These are phyloP conservation scores for Sparassis latifolia DNA, from an alignment of 1,284 basidiomycete genomes.

Conservation along the genomic window DNA sequence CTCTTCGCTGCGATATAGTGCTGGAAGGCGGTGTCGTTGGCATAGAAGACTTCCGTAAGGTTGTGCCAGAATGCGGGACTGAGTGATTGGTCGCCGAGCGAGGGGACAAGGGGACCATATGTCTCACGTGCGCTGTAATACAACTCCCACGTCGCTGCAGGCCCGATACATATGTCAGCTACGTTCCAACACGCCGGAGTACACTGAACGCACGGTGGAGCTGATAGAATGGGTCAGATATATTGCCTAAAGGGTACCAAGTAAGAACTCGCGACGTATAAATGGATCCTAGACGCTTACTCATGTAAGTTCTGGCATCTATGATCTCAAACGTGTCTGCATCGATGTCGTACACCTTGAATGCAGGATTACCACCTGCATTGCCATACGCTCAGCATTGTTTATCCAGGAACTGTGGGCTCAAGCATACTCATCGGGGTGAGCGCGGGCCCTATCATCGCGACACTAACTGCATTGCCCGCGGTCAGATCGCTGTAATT, in stretches of 20 bases:
- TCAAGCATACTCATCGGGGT: conserved; percentile 43
- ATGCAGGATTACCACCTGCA: conserved; percentile 43
- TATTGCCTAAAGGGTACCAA: conserved; percentile 24
- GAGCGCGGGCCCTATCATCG: conserved; percentile 45
- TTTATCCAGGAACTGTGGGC: neutral
- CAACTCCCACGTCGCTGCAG: conserved; percentile 42
- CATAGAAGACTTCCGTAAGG: conserved; percentile 47
- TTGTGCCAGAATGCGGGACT: conserved; percentile 54
- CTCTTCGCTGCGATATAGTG: conserved; percentile 37
- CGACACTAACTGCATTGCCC: conserved; percentile 43
- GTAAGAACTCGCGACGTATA: neutral
- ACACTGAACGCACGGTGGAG: conserved; percentile 21
- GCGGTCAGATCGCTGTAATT: conserved; percentile 43
- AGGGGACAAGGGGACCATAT: conserved; percentile 40
- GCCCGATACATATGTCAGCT: conserved; percentile 4
- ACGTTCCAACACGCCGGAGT: too few species aligned
- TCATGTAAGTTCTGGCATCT: conserved; percentile 38
- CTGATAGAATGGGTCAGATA: conserved; percentile 33
- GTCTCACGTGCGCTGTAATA: conserved; percentile 51
- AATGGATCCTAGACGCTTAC: conserved; percentile 18
- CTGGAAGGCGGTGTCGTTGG: conserved; percentile 42
- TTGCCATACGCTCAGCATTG: neutral
- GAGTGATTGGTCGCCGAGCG: conserved; percentile 21
- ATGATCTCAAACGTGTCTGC: conserved; percentile 48
- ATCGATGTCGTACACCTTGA: conserved; percentile 47